Base-by-base conservation (phyloP, 2,329 filamentous ascomycete species). In the Triangularia verruculosa region DNA sequence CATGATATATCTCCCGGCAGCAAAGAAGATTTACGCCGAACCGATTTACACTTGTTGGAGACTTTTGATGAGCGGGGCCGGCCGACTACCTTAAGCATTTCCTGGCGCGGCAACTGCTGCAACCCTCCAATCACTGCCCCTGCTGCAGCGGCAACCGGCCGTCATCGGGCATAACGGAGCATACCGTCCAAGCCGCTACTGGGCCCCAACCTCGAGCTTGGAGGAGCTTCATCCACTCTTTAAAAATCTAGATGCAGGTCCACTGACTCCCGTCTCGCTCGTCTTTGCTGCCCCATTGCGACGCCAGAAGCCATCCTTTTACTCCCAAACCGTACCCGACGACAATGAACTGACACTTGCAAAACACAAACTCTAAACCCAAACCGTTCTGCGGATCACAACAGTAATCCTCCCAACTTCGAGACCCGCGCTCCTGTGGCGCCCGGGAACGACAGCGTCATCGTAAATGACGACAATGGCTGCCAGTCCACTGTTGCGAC, bases 381-480 rank as follows among this genome's bases (percentile, higher is more conserved):
- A 20, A 34, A 13, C 25, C 39, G 15, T 25, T 30, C n/a, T 34
- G n/a, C 39, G 20, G 17, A 57, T 55, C 7, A 25, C 47, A 52
- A n/a, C 34, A 1, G 28, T 11, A 39, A 32, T 32, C 52, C 51
- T 22, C 30, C 13, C n/a, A 47, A 24, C 9, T n/a, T 28, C 43
- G 28, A 20, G 52, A 25, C 28, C 54, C 2, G n/a, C 8, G 30
- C 20, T 13, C 20, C 28, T 34, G 57, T 61, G 27, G 58, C 62
- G 58, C 22, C 39, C 17, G 22, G 47, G 43, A 24, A 25, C 28
- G n/a, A 22, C 32, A 47, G n/a, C 39, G 9, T 47, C 39, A 47
- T 47, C 39, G 13, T 43, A 52, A 51, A 67, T 66, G 62, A 65
- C 61, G 59, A 67, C 65, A 64, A 62, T 61, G 62, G 27, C 59